Percentiles rank a stretch among this genome's conserved stretches.
phyloP scores from a whole-genome alignment of 176 grass and related monocot genomes.

The Triticum aestivum region DNA sequence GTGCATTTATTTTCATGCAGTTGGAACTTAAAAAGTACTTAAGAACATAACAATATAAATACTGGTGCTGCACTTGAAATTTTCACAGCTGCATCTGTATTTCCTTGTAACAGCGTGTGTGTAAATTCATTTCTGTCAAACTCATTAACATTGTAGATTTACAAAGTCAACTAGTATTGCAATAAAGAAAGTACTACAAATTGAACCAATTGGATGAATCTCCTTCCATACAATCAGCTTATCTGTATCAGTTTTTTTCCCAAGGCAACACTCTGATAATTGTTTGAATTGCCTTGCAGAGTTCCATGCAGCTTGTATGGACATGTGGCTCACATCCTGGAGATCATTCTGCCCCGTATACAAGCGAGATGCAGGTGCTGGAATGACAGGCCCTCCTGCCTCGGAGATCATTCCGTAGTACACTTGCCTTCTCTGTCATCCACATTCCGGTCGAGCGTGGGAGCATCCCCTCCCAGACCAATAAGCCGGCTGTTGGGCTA shows the following conservation, averaged over 20 bases:
- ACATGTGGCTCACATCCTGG: conserved; percentile 85
- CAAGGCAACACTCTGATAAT: neutral
- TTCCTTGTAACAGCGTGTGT: neutral
- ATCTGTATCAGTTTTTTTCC: neutral
- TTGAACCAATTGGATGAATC: neutral
- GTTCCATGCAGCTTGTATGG: conserved; percentile 85
- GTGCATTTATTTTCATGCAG: neutral
- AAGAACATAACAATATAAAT: neutral
- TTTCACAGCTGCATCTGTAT: neutral
- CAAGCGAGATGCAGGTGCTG: conserved; percentile 66
- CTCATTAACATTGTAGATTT: neutral
- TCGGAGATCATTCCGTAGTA: conserved; percentile 56
- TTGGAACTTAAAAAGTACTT: neutral
- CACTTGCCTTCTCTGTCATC: conserved; percentile 43
- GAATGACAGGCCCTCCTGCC: conserved; percentile 44
- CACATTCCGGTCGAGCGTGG: conserved; percentile 44
- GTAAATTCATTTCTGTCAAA: neutral
- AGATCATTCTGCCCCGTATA: conserved; percentile 93
- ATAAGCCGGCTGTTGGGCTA: too few species aligned
- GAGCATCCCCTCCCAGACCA: conserved; percentile 54
- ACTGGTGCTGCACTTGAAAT: neutral
- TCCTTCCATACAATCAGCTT: neutral
- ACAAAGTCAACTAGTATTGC: neutral
- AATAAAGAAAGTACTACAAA: neutral
- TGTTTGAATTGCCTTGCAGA: conserved; percentile 53